Percentiles rank a stretch among this genome's conserved stretches.
Evolutionary conservation across 78 protist genomes (phyloP).

Genomic region (Dictyostelium intermedium): DNA sequence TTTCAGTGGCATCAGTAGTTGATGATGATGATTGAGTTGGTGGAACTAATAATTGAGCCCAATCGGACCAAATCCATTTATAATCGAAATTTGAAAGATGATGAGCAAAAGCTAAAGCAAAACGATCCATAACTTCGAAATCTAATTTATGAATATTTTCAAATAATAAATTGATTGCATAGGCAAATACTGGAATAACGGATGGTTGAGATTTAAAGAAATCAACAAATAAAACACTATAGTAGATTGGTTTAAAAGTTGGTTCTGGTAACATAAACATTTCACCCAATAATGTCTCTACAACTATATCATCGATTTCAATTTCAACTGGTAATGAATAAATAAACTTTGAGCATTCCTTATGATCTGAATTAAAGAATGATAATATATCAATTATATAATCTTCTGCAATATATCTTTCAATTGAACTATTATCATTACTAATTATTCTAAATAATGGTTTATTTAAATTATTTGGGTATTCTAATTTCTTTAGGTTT

Average conservation of each 20-base stretch:
- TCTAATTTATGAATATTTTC: conserved; percentile 62
- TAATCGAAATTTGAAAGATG: conserved; percentile 62
- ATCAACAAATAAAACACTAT: conserved; percentile 55
- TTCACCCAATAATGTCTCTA: conserved; percentile 50
- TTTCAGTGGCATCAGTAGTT: background rate
- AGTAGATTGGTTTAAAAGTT: conserved; percentile 39
- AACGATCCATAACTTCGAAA: conserved; percentile 28
- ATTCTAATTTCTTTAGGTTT: conserved; percentile 46
- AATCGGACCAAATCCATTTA: conserved; percentile 73
- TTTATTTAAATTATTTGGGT: conserved; percentile 42
- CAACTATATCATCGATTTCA: conserved; percentile 62
- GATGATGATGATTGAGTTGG: background rate
- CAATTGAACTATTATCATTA: conserved; percentile 36
- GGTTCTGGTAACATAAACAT: conserved; percentile 54
- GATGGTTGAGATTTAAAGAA: conserved; percentile 45
- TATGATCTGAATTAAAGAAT: conserved; percentile 57
- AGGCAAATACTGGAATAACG: conserved; percentile 61
- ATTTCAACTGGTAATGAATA: conserved; percentile 47
- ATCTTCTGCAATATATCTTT: conserved; percentile 45
- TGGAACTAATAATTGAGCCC: background rate
- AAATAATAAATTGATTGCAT: conserved; percentile 47
- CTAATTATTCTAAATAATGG: conserved; percentile 42
- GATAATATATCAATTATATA: conserved; percentile 51
- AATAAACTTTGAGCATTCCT: conserved; percentile 42
- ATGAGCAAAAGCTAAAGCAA: conserved; percentile 59